Percentiles rank a stretch among this genome's conserved stretches.
Evolutionary conservation across 2,329 filamentous ascomycete genomes (phyloP).

Genomic region (Tolypocladium tundrense): DNA sequence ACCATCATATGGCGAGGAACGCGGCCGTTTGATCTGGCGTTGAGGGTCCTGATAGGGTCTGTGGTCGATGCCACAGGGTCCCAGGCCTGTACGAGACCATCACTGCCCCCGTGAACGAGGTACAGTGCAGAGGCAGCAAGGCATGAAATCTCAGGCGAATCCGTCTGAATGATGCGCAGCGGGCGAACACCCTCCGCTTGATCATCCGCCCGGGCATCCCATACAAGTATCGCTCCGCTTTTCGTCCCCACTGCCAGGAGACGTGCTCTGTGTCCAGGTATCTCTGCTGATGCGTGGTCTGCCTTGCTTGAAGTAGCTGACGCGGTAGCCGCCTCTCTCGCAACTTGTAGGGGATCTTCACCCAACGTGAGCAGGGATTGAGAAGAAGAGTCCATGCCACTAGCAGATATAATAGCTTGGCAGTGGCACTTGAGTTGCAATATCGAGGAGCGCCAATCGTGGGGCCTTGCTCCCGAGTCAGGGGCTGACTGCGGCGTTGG

Average conservation of each 20-base stretch:
- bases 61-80: slow-evolving; percentile 78
- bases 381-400: slow-evolving; percentile 62
- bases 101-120: slow-evolving; percentile 84
- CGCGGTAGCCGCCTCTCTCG: slow-evolving; percentile 37
- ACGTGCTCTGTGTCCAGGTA: slow-evolving; percentile 77
- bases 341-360: slow-evolving; percentile 59
- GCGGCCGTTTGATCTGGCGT: slow-evolving; percentile 72
- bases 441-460: slow-evolving; percentile 19
- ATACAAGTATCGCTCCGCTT: slow-evolving; percentile 66
- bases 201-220: slow-evolving; percentile 64
- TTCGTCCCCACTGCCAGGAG: slow-evolving; percentile 75
- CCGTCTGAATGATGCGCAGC: slow-evolving; percentile 75
- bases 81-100: slow-evolving; percentile 93
- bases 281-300: slow-evolving; percentile 38
- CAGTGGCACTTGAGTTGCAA: slow-evolving; percentile 46
- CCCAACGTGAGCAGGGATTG: slow-evolving; percentile 59
- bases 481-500: slow-evolving; percentile 12
- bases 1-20: slow-evolving; percentile 61
- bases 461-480: slow-evolving; percentile 7
- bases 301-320: slow-evolving; percentile 31
- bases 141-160: slow-evolving; percentile 78
- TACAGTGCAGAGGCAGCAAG: slow-evolving; percentile 78
- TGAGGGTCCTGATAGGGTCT: slow-evolving; percentile 74
- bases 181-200: slow-evolving; percentile 46
- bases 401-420: slow-evolving; percentile 55